phyloP scores from a whole-genome alignment of 345 rosid genomes.

The Moringa oleifera region DNA sequence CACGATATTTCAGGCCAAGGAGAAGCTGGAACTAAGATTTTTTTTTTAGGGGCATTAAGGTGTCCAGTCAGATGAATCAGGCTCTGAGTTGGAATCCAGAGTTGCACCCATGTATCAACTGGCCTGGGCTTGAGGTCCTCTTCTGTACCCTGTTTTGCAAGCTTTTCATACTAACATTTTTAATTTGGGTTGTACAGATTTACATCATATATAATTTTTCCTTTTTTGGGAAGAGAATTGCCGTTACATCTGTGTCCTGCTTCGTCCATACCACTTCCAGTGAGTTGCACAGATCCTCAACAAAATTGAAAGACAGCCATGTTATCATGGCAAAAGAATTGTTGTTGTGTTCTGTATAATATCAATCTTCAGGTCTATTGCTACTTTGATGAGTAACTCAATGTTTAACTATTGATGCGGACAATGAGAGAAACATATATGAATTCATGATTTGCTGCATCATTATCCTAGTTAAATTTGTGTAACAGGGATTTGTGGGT shows the following conservation, averaged over 20 bases:
- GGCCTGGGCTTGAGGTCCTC: conserved; percentile 30
- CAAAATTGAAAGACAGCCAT: no score
- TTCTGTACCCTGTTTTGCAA: conserved; percentile 19
- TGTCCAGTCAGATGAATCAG: conserved; percentile 22
- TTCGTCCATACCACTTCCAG: neutral
- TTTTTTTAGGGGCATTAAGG: conserved; percentile 21
- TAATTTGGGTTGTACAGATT: conserved; percentile 25
- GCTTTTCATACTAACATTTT: neutral
- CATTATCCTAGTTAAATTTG: no score
- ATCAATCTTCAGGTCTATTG: no score
- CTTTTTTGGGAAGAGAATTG: conserved; percentile 12
- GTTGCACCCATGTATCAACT: conserved; percentile 14
- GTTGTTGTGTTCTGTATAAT: no score
- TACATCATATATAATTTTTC: conserved; percentile 1
- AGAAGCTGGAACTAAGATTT: conserved; percentile 56
- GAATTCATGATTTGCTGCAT: no score
- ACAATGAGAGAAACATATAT: no score
- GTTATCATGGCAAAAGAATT: no score
- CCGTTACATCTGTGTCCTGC: neutral
- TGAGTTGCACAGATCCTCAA: no score
- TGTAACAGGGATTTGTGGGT: no score
- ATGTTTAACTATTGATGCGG: no score
- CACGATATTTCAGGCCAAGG: conserved; percentile 67
- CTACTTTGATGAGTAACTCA: no score
- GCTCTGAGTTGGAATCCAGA: conserved; percentile 27